Base-by-base conservation (phyloP, 2,329 filamentous ascomycete genomes). In the Lecanoromycetidae sp. region DNA sequence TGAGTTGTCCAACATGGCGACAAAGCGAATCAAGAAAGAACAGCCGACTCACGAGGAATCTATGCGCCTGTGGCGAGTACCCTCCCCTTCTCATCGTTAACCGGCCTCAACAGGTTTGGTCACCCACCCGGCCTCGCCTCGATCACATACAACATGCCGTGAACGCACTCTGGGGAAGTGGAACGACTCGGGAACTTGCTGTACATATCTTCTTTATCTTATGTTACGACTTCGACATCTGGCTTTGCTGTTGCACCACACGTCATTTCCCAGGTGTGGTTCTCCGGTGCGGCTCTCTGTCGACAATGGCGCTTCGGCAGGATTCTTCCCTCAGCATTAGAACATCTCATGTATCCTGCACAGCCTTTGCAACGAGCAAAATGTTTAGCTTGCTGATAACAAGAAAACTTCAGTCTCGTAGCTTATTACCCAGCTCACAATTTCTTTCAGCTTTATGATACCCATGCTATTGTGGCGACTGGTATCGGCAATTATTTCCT, bases 31-130 rank as follows among this genome's bases (percentile, higher is more conserved):
- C 20, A 38, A 38, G 35, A 13, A 25, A 23, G 35, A 38, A 38
- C 35, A 4, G 20, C 20, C 20, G 2, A 23, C 20, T 38, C 35
- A n/a, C 1, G 35, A 38, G 19, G 12, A n/a, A n/a, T 38, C 20
- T 5, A 38, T 38, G 35, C 20, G 35, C 35, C 10, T 38, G 10
- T 38, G 26, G 6, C 35, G 20, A n/a, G 20, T 23, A 25, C 35
- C 35, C 10, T 38, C 35, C 3, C 35, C 35, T 20, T 38, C n/a
- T 4, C 7, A 38, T 38, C 12, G 20, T 38, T 6, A n/a, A 38
- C 60, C 58, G 13, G 61, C 58, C 19, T n/a, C 20, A 38, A 25
- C 26, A 38, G 35, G 20, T 7, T n/a, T n/a, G n/a, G 17, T 20
- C 17, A 36, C 17, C 17, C 17, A 12, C n/a, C 19, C 17, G 20